These are phyloP conservation scores for Solanum commersonii DNA, from an alignment of 257 asterid species.

Conservation along the genomic window DNA sequence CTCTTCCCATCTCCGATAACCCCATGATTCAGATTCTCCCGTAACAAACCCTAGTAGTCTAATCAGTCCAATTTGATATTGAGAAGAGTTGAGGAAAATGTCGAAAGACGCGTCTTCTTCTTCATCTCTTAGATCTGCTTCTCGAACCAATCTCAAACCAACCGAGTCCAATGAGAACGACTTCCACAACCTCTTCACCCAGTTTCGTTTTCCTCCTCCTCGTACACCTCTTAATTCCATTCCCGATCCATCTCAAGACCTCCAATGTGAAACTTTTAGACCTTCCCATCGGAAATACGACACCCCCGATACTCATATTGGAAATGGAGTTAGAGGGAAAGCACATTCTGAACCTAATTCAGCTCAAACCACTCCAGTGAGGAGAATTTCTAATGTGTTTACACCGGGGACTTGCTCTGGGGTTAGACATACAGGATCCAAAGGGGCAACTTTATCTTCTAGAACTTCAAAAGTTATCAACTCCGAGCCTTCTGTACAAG, in stretches of 20 bases:
- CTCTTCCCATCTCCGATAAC: not conserved
- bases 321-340: conserved; percentile 22
- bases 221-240: conserved; percentile 70
- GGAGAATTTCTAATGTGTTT: conserved; percentile 26
- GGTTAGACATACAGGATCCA: conserved; percentile 18
- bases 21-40: too few relatives aligned
- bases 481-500: conserved; percentile 20
- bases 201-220: conserved; percentile 9
- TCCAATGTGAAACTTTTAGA: conserved; percentile 1
- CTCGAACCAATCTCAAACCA: conserved; percentile 12
- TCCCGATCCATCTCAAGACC: conserved; percentile 41
- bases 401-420: conserved; percentile 13
- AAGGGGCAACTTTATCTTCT: conserved; percentile 16
- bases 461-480: conserved; percentile 22
- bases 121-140: not conserved
- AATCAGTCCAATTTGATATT: not conserved
- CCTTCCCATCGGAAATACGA: not conserved
- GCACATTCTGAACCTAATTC: conserved; percentile 39
- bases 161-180: conserved; percentile 28
- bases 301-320: not conserved
- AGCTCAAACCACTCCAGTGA: conserved; percentile 41
- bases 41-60: not conserved
- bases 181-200: conserved; percentile 10
- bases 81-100: not conserved
- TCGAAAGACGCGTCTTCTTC: not conserved